Base-by-base conservation (phyloP, 2,329 filamentous ascomycete genomes). In the Aspergillus hortae region DNA sequence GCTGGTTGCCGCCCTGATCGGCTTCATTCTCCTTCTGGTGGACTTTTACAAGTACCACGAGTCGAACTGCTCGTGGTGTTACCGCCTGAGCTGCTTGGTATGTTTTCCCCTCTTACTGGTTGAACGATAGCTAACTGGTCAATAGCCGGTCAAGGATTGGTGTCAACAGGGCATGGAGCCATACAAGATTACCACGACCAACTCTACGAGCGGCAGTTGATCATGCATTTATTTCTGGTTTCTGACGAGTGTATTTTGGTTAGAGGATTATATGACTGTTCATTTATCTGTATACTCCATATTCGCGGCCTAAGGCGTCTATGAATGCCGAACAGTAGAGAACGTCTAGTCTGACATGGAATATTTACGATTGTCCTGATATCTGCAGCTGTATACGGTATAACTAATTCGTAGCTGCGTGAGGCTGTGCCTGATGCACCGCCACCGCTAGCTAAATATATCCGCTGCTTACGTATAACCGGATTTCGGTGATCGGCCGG, bases 21-120 rank as follows among this genome's bases (percentile, higher is more conserved):
- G 87, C 1, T 96, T 97, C 68, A 88, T 96, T 55, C 75, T 96
- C 42, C 77, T 99, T 48, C 71, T 97, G 54, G 85, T 91, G 67
- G 94, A 96, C 74, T 99, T 99, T 69, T 97, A 97, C 74, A 82
- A 82, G 57, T 86, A 87, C 69, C 81, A 82, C 53, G 62, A 66
- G 35, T 84, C 84, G 45, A 85, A 81, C 27, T 99, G 94, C 71
- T 78, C 74, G 10, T 99, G 94, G 94, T 99, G 94, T 79, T 94
- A 95, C 77, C 94, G 95, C 66, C 74, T 99, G 62, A 95, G 88
- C 69, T 99, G 94, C 67, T 74, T 99, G 74, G 90, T 94, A 77
- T 83, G 90, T 86, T 15, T 15, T 14, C 17, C 40, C 25, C 47
- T 33, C 19, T 9, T 30, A 6, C 11, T 2, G 9, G 15, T 25